Conservation (phyloP, 2,329 filamentous ascomycete species). For the Dryadomyces quercivorus region DNA sequence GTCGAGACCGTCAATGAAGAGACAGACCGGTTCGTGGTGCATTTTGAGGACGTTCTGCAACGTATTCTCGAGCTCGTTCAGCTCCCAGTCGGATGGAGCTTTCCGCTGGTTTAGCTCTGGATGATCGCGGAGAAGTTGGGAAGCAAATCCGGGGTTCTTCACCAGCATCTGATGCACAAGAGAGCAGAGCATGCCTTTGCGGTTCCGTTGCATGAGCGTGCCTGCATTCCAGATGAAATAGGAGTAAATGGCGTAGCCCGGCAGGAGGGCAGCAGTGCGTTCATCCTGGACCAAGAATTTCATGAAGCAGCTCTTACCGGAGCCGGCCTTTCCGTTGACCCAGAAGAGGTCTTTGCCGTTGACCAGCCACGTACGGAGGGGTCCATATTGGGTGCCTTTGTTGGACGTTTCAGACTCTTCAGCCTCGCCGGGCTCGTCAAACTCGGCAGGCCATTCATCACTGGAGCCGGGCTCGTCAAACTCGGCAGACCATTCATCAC, state of each 20-base stretch:
- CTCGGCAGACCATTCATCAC: too few relatives aligned
- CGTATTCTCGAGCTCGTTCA: neutral
- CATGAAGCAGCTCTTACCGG: neutral
- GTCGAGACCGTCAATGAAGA: neutral
- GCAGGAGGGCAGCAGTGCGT: neutral
- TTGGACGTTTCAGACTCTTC: too few relatives aligned
- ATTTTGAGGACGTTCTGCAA: neutral
- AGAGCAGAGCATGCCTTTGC: neutral
- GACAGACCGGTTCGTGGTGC: neutral
- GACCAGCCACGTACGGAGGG: neutral
- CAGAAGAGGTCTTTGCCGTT: neutral
- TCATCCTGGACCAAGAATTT: neutral
- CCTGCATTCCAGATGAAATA: neutral
- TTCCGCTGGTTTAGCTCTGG: neutral
- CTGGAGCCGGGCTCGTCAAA: too few relatives aligned
- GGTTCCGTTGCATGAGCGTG: neutral
- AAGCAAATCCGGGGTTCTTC: neutral
- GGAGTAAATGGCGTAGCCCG: neutral
- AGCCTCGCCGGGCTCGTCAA: too few relatives aligned
- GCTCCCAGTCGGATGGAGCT: neutral
- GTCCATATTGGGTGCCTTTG: too few relatives aligned
- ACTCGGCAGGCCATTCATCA: too few relatives aligned
- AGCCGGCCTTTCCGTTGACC: neutral
- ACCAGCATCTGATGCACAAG: neutral
- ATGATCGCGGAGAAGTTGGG: neutral